Base-by-base conservation (phyloP, 306 rosid species). In the Pterocarpus santalinus region DNA sequence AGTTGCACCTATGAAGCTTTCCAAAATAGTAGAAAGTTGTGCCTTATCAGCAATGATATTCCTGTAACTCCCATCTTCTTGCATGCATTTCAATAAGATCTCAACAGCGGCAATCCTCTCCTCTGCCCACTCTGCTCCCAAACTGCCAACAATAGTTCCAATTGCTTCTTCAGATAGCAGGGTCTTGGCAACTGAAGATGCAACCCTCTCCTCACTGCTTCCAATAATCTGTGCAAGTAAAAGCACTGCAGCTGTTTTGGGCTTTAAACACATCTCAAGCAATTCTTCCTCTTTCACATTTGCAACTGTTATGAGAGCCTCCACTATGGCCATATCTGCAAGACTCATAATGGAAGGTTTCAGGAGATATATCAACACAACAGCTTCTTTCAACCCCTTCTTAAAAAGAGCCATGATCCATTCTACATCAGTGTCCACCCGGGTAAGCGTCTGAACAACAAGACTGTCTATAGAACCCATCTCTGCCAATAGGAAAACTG, bases 91-190 rank as follows among this genome's bases (percentile, higher is more conserved):
- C 60, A 89, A 65, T 57, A 93, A 90, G 82, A 93, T 91, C 79
- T 87, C 88, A 58, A 93, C 89, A 13, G 98, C 95, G 10, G 97
- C 91, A 84, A 86, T 78, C 78, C 91, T 86, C 87, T 91, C 99
- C 81, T 88, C 95, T 22, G 75, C 74, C 77, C 56, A 76, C 41
- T 86, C 94, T 38, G 94, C 92, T 86, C 89, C 88, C 83, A 95
- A 85, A 88, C 95, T 69, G 69, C 78, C 77, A 5, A 86, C 80
- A 65, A 95, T 44, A 41, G 71, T 82, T 84, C 84, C 93, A 53
- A 89, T 75, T 63, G 52, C 85, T 56, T 81, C 87, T 79, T 80
- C 94, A 65, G 87, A 81, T 51, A 89, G 64, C 76, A 90, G 10
- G 30, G 86, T 34, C 65, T 73, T 83, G 65, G 73, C 88, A 82